These are phyloP conservation scores for Sporisorium iseilematis-ciliati DNA, from an alignment of 1,284 basidiomycete species.

Conservation along the genomic window DNA sequence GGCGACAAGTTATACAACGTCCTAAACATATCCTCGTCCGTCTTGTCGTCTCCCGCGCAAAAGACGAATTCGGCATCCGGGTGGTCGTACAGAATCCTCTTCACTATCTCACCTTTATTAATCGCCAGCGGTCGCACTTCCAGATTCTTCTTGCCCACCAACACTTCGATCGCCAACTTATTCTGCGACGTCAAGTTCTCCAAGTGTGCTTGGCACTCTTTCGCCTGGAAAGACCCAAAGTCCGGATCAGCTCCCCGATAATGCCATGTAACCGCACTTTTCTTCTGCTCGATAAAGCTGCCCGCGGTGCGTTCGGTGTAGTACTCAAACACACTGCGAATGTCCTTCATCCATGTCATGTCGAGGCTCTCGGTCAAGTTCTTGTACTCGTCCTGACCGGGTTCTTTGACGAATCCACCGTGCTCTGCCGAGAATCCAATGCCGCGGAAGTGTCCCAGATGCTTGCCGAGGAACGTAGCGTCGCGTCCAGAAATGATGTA, in stretches of 20 bases:
- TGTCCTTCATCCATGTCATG: conserved; percentile 98
- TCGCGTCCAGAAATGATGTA: conserved; percentile 99
- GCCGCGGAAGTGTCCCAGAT: conserved; percentile 84
- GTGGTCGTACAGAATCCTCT: conserved; percentile 89
- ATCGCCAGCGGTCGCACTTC: conserved; percentile 94
- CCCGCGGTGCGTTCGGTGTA: conserved; percentile 95
- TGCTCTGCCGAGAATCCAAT: conserved; percentile 97
- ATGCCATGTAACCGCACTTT: conserved; percentile 97
- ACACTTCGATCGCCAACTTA: conserved; percentile 69
- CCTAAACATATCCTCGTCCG: conserved; percentile 71
- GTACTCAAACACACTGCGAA: conserved; percentile 94
- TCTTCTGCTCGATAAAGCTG: conserved; percentile 95
- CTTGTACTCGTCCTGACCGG: conserved; percentile 78
- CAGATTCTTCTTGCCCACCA: conserved; percentile 92
- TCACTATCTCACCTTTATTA: conserved; percentile 99
- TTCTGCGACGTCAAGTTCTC: conserved; percentile 78
- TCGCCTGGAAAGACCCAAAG: conserved; percentile 78
- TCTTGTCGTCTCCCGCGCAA: conserved; percentile 98
- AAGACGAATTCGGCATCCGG: conserved; percentile 94
- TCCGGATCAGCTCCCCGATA: conserved; percentile 93
- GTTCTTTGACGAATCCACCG: conserved; percentile 88
- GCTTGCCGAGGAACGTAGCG: conserved; percentile 87
- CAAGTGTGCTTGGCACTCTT: conserved; percentile 94
- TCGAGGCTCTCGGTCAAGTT: conserved; percentile 92
- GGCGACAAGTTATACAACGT: conserved; percentile 55